phyloP scores from a whole-genome alignment of 2,329 filamentous ascomycete species.

The Biscogniauxia sp. region DNA sequence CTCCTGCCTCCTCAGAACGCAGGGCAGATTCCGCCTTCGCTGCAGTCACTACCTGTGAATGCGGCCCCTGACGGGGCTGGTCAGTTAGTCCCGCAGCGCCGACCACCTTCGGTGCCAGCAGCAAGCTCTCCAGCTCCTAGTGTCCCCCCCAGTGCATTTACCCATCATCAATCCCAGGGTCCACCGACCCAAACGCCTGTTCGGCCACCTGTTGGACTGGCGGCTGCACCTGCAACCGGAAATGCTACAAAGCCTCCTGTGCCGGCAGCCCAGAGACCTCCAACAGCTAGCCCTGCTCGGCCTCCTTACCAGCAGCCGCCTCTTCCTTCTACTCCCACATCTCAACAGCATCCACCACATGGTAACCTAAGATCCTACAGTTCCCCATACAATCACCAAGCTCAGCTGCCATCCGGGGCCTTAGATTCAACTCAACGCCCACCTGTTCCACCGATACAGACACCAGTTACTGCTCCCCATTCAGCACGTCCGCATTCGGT shows the following conservation, averaged over 20 bases:
- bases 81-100: conserved; percentile 34
- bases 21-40: conserved; percentile 30
- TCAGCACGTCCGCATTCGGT: conserved; percentile 16
- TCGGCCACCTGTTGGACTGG: conserved; percentile 20
- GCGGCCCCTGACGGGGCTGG: conserved; percentile 30
- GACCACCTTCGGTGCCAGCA: conserved; percentile 26
- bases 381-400: conserved; percentile 29
- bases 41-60: conserved; percentile 29
- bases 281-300: conserved; percentile 17
- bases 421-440: conserved; percentile 21
- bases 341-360: conserved; percentile 21
- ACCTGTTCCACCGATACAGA: conserved; percentile 19
- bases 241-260: conserved; percentile 18
- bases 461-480: conserved; percentile 20
- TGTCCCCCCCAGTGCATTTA: conserved; percentile 15
- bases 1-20: conserved; percentile 32
- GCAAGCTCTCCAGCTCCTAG: conserved; percentile 27
- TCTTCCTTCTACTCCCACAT: conserved; percentile 21
- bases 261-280: conserved; percentile 22
- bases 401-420: conserved; percentile 17
- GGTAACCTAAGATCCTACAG: conserved; percentile 18
- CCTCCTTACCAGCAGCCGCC: conserved; percentile 21
- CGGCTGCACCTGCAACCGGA: conserved; percentile 17
- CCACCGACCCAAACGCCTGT: conserved; percentile 24
- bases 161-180: conserved; percentile 19